phyloP scores from a whole-genome alignment of 768 basidiomycete genomes.

The Termitomyces sp. region DNA sequence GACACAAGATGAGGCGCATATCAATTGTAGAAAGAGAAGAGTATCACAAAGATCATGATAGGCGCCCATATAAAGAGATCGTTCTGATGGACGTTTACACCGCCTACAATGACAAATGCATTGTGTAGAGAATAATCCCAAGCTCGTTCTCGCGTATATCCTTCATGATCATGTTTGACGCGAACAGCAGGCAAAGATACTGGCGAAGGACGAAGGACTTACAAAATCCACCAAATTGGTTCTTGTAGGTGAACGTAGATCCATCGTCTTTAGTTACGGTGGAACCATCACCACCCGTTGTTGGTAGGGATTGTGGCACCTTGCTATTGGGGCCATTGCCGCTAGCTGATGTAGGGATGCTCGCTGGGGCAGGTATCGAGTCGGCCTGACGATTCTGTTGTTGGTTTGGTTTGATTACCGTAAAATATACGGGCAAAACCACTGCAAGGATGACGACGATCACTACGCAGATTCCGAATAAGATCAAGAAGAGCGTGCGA shows the following conservation, averaged over 20 bases:
- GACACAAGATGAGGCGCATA: background rate
- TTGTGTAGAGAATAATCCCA: background rate
- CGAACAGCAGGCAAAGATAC: background rate
- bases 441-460: conserved; percentile 40
- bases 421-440: conserved; percentile 54
- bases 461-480: conserved; percentile 32
- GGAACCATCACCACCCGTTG: conserved; percentile 67
- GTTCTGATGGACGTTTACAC: conserved; percentile 1
- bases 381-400: conserved; percentile 7
- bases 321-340: conserved; percentile 6
- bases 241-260: conserved; percentile 67
- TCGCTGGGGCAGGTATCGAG: background rate
- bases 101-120: background rate
- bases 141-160: background rate
- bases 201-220: conserved; percentile 23
- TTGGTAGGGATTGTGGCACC: conserved; percentile 16
- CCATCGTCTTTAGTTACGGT: conserved; percentile 62
- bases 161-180: background rate
- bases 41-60: background rate
- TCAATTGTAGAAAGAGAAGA: background rate
- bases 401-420: conserved; percentile 40
- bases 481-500: conserved; percentile 13
- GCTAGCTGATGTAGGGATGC: conserved; percentile 4
- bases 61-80: conserved; percentile 1
- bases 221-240: conserved; percentile 74